Percentiles rank a stretch among this genome's conserved stretches.
Conservation (phyloP, 495 filamentous ascomycete genomes). For the Xylaria venustula region DNA sequence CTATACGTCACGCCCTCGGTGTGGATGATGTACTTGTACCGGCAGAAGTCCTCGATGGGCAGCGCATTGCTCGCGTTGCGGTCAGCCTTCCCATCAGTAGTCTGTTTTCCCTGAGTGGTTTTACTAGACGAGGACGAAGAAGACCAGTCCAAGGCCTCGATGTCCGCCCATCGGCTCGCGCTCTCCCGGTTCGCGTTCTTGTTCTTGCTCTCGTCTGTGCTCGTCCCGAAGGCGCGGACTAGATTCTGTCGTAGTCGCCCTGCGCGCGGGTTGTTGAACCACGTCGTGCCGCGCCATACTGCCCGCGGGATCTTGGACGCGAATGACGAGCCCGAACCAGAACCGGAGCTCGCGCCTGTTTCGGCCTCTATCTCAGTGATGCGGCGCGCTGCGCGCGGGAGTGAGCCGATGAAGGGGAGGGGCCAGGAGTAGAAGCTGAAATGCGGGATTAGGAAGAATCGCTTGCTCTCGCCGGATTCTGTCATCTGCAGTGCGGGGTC, state of each 20-base stretch:
- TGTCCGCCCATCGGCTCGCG: conserved; percentile 42
- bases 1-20: conserved; percentile 63
- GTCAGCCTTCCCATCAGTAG: background rate
- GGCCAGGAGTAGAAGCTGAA: conserved; percentile 78
- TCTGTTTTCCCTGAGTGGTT: too few relatives aligned
- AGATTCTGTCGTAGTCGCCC: conserved; percentile 46
- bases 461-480: conserved; percentile 18
- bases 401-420: conserved; percentile 58
- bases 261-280: conserved; percentile 46
- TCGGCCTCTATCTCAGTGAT: too few relatives aligned
- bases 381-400: conserved; percentile 49
- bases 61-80: conserved; percentile 40
- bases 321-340: too few relatives aligned
- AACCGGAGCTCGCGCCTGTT: too few relatives aligned
- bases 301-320: conserved; percentile 58
- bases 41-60: conserved; percentile 49
- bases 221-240: conserved; percentile 26
- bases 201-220: conserved; percentile 11
- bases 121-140: too few relatives aligned
- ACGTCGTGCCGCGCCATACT: conserved; percentile 66
- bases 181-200: too few relatives aligned
- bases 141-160: conserved; percentile 45
- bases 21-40: conserved; percentile 54
- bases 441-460: conserved; percentile 73
- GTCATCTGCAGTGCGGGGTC: conserved; percentile 44